Evolutionary conservation across 805 yeast genomes (phyloP).

Genomic region (Candida morakotiae): DNA sequence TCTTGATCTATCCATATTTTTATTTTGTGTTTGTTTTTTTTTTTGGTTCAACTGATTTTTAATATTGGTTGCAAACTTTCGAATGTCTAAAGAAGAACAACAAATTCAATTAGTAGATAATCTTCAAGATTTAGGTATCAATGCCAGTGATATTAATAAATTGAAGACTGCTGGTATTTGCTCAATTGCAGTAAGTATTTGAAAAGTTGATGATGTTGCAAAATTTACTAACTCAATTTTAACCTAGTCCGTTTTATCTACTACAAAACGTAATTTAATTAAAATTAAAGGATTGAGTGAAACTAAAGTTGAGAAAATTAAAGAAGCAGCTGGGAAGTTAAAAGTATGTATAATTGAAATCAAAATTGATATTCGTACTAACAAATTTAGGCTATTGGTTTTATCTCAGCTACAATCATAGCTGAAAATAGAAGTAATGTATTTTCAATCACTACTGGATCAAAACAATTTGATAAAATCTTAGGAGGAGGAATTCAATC

Average conservation of each 20-base stretch:
- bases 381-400: constrained; percentile 10
- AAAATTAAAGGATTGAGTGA: constrained; percentile 16
- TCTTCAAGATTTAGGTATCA: constrained; percentile 13
- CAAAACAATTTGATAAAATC: constrained; percentile 14
- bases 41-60: not conserved
- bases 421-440: constrained; percentile 12
- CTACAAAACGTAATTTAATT: constrained; percentile 12
- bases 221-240: not conserved
- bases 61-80: constrained; percentile 7
- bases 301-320: constrained; percentile 13
- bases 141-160: constrained; percentile 14
- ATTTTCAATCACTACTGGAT: constrained; percentile 12
- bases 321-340: constrained; percentile 14
- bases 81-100: constrained; percentile 4
- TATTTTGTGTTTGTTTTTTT: not conserved
- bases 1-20: constrained; percentile 2
- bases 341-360: constrained; percentile 10
- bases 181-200: constrained; percentile 13
- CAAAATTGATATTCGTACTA: not conserved
- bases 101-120: constrained; percentile 8
- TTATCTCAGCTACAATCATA: constrained; percentile 12
- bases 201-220: not conserved
- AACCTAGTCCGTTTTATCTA: constrained; percentile 13
- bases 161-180: constrained; percentile 13
- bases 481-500: constrained; percentile 16